A percentile compares a stretch with the other conserved stretches of the same genome.
Evolutionary conservation across 2,329 filamentous ascomycete species (phyloP).

Genomic region (Apiospora phragmitis): DNA sequence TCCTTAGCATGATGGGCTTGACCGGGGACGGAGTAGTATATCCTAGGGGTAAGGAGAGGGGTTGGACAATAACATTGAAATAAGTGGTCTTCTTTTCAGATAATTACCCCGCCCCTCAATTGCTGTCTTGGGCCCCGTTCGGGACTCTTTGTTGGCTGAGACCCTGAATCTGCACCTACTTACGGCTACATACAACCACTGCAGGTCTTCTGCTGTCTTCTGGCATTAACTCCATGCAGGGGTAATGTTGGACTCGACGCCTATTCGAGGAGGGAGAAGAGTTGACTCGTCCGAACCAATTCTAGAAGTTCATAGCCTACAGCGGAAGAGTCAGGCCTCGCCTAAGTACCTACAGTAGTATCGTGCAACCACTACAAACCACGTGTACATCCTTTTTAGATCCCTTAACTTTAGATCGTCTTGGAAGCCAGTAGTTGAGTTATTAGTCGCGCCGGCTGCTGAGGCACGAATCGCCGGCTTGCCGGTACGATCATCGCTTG

Average conservation of each 20-base stretch:
- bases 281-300: constrained; percentile 6
- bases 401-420: neutral
- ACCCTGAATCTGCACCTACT: constrained; percentile 2
- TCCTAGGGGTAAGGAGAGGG: neutral
- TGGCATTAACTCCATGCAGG: constrained; percentile 1
- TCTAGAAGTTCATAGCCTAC: neutral
- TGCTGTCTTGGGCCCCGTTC: neutral
- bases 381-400: neutral
- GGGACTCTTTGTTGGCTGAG: constrained; percentile 2
- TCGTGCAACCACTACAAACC: neutral
- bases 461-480: constrained; percentile 4
- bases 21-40: neutral
- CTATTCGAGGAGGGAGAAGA: neutral
- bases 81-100: neutral
- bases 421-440: neutral
- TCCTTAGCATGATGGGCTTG: neutral
- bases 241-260: neutral
- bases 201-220: neutral
- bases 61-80: constrained; percentile 2
- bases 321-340: neutral
- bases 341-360: neutral
- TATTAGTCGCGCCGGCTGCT: neutral
- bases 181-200: constrained; percentile 1
- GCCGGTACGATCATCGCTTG: neutral
- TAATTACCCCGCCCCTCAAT: constrained; percentile 1